Evolutionary conservation across 768 basidiomycete genomes (phyloP).

Genomic region (Russula dissimulans): DNA sequence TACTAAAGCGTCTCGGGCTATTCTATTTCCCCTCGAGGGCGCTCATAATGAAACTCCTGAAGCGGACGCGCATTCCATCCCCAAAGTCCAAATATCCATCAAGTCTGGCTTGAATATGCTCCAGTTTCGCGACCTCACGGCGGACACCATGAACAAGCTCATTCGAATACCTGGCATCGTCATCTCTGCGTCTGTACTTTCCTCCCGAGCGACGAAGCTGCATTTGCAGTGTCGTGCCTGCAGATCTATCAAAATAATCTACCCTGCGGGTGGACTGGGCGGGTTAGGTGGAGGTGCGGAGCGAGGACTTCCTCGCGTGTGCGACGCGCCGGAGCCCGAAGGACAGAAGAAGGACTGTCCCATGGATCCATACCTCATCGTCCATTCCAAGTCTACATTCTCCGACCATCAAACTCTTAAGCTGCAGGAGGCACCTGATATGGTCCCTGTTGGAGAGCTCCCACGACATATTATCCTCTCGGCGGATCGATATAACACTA

Average conservation of each 20-base stretch:
- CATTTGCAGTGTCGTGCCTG: constrained; percentile 92
- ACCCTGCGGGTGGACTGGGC: constrained; percentile 70
- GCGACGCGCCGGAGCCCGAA: constrained; percentile 70
- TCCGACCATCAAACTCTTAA: constrained; percentile 96
- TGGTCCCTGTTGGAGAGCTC: constrained; percentile 98
- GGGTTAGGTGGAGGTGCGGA: constrained; percentile 85
- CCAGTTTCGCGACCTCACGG: constrained; percentile 89
- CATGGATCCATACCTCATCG: constrained; percentile 89
- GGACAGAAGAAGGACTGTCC: constrained; percentile 94
- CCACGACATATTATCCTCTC: constrained; percentile 93
- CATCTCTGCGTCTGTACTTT: constrained; percentile 90
- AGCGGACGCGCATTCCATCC: constrained; percentile 35
- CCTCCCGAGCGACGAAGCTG: constrained; percentile 86
- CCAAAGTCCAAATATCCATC: constrained; percentile 79
- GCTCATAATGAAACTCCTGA: constrained; percentile 38
- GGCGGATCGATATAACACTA: constrained; percentile 83
- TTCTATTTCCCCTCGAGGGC: constrained; percentile 72
- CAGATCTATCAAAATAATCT: constrained; percentile 66
- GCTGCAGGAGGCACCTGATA: constrained; percentile 97
- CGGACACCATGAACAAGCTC: constrained; percentile 90
- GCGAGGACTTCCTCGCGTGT: constrained; percentile 75
- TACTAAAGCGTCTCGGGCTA: constrained; percentile 70
- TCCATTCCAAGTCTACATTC: constrained; percentile 90
- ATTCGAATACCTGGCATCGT: constrained; percentile 97
- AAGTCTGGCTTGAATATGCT: constrained; percentile 88